phyloP scores from a whole-genome alignment of 768 basidiomycete species.

The Suillus paluster region DNA sequence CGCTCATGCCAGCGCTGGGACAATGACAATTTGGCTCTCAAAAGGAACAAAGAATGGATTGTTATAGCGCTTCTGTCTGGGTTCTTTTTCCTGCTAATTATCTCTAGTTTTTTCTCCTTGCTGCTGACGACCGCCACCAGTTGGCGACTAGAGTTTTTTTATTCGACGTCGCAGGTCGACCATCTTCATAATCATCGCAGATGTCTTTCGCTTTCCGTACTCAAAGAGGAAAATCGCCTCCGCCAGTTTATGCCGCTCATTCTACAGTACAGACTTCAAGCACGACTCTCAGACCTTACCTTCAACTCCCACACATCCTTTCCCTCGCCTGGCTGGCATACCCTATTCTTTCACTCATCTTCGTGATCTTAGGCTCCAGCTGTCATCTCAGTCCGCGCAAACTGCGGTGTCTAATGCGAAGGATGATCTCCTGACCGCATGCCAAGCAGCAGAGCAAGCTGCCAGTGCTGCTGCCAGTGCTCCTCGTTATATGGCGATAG shows the following conservation, averaged over 20 bases:
- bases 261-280: conserved; percentile 34
- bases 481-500: conserved; percentile 86
- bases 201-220: conserved; percentile 34
- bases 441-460: conserved; percentile 82
- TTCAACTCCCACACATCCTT: conserved; percentile 80
- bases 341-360: conserved; percentile 85
- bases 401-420: conserved; percentile 72
- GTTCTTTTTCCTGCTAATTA: conserved; percentile 10
- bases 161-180: conserved; percentile 44
- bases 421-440: conserved; percentile 77
- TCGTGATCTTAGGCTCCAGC: conserved; percentile 80
- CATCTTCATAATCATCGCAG: conserved; percentile 23
- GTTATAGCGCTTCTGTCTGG: conserved; percentile 15
- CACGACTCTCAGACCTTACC: conserved; percentile 73
- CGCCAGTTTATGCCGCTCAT: conserved; percentile 61
- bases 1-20: no score
- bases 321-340: conserved; percentile 92
- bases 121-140: conserved; percentile 16
- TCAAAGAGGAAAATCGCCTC: conserved; percentile 43
- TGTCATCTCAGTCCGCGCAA: conserved; percentile 73
- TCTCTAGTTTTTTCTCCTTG: conserved; percentile 10
- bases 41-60: conserved; percentile 29
- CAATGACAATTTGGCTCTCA: conserved; percentile 15
- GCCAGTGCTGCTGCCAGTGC: conserved; percentile 83
- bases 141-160: conserved; percentile 9